Percentiles rank a stretch among this genome's conserved stretches.
Conservation (phyloP, 2,329 filamentous ascomycete species). For the Colletotrichum chrysophilum region DNA sequence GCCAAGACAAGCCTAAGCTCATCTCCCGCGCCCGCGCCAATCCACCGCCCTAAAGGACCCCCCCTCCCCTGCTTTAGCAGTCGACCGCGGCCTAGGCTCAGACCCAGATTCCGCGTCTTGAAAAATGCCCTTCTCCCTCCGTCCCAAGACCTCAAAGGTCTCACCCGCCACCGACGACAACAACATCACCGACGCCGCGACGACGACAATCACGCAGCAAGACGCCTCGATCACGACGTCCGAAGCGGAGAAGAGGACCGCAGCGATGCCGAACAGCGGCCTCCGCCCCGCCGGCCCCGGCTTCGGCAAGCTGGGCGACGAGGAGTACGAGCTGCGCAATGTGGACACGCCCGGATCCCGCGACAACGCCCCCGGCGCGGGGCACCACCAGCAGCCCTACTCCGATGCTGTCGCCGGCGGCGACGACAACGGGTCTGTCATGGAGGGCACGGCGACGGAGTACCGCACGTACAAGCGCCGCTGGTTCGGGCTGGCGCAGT, state of each 20-base stretch:
- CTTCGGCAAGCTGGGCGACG: constrained; percentile 27
- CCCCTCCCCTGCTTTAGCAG: not conserved
- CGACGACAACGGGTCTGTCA: constrained; percentile 27
- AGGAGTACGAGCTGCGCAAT: constrained; percentile 15
- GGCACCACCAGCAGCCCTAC: not conserved
- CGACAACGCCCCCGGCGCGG: not conserved
- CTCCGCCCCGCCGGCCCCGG: not conserved
- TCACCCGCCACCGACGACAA: not conserved
- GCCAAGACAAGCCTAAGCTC: not conserved
- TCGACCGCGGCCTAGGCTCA: not conserved
- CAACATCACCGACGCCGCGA: not conserved
- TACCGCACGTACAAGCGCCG: constrained; percentile 75
- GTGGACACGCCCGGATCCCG: not conserved
- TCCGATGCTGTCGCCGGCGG: constrained; percentile 15
- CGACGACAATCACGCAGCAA: not conserved
- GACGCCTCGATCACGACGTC: not conserved
- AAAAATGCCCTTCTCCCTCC: constrained; percentile 12
- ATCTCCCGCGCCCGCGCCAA: not conserved
- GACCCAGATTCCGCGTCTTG: not conserved
- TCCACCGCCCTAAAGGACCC: not conserved
- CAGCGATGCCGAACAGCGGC: not conserved
- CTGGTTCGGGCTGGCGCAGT: constrained; percentile 85
- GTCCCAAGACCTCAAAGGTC: not conserved
- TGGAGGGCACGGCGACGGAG: constrained; percentile 32
- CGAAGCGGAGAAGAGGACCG: not conserved